Conservation (phyloP, 176 grass and related monocot species). For the Oryza glaberrima region DNA sequence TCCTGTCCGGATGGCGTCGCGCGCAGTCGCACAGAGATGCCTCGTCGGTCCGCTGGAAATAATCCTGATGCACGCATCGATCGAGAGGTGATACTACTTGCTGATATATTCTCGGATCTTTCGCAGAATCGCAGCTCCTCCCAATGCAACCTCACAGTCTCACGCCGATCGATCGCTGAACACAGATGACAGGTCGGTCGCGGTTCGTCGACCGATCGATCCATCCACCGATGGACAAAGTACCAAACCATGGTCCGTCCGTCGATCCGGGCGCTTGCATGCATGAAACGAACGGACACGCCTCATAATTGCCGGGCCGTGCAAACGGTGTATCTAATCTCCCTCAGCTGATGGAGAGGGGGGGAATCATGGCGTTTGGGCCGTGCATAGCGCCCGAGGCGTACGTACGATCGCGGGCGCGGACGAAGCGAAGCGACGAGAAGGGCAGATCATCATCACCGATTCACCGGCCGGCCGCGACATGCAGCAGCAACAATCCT, state of each 20-base stretch:
- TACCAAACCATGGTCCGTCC: background rate
- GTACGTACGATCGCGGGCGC: background rate
- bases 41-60: background rate
- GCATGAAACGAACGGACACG: background rate
- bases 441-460: constrained; percentile 13
- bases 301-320: background rate
- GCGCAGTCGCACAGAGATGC: too few relatives aligned
- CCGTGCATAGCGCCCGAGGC: background rate
- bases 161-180: background rate
- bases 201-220: background rate
- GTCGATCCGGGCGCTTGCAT: background rate
- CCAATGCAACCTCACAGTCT: too few relatives aligned
- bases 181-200: background rate
- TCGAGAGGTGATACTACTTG: background rate
- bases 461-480: background rate
- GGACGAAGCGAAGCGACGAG: background rate
- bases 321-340: background rate
- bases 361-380: constrained; percentile 13
- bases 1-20: background rate
- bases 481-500: background rate
- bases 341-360: background rate
- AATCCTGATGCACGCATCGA: background rate
- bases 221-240: background rate
- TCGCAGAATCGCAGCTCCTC: background rate
- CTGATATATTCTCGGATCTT: background rate